These are phyloP conservation scores for Simplicillium aogashimaense DNA, from an alignment of 2,329 filamentous ascomycete species.

Conservation along the genomic window DNA sequence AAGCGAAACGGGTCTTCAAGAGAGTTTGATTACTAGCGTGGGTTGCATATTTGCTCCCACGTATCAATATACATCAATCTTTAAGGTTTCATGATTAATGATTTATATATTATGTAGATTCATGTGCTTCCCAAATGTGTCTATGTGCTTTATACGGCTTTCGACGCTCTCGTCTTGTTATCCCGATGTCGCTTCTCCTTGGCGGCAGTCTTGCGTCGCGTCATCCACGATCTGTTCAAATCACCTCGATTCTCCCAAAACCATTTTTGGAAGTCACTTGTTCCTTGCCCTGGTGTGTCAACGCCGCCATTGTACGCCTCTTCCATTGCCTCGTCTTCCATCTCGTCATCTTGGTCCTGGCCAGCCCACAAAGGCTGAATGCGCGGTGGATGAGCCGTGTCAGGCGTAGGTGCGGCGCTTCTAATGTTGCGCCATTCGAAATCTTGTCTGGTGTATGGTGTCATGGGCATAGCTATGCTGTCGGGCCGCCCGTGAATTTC, in stretches of 20 bases:
- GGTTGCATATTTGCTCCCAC: no score
- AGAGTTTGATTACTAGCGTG: no score
- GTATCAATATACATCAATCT: no score
- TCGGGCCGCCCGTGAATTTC: constrained; percentile 5
- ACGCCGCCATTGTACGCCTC: constrained; percentile 13
- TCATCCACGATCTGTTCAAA: constrained; percentile 57
- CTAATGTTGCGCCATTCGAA: constrained; percentile 64
- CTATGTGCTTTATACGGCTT: constrained; percentile 17
- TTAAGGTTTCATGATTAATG: no score
- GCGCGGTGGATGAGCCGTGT: constrained; percentile 70
- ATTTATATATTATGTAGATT: constrained; percentile 6
- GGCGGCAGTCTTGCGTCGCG: constrained; percentile 47
- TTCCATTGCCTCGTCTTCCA: constrained; percentile 16
- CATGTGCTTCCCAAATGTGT: constrained; percentile 1
- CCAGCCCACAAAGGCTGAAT: constrained; percentile 49
- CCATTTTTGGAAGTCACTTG: constrained; percentile 52
- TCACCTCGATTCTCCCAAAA: constrained; percentile 60
- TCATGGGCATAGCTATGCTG: constrained; percentile 50
- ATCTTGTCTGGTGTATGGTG: constrained; percentile 74
- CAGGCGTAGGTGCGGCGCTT: constrained; percentile 88
- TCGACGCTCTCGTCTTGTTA: constrained; percentile 44
- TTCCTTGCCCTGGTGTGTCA: constrained; percentile 14
- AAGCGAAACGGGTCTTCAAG: no score
- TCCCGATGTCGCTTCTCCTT: constrained; percentile 61
- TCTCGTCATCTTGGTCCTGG: constrained; percentile 24